Evolutionary conservation across 768 basidiomycete species (phyloP).

Genomic region (Symmetrospora coprosmae): DNA sequence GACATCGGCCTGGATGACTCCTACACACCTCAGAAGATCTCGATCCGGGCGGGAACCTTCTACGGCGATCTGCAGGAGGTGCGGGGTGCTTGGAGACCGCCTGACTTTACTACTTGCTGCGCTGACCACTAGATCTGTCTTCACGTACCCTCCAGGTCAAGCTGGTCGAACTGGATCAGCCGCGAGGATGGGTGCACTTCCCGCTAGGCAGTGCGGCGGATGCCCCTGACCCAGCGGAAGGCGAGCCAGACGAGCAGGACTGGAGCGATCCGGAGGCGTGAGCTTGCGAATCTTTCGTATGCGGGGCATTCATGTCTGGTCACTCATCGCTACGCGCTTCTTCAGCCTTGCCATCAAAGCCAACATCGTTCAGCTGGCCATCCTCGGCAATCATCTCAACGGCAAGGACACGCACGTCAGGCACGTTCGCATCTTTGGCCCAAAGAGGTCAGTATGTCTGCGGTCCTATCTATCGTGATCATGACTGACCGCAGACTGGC

Average conservation of each 20-base stretch:
- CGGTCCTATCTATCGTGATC: not conserved
- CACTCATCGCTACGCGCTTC: not conserved
- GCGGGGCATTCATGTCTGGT: not conserved
- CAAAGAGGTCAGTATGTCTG: conserved; percentile 51
- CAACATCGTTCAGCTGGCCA: conserved; percentile 76
- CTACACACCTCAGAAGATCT: conserved; percentile 83
- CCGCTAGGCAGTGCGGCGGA: conserved; percentile 65
- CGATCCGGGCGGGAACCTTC: conserved; percentile 81
- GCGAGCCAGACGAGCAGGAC: conserved; percentile 49
- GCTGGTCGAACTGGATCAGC: conserved; percentile 67
- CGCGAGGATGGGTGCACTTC: conserved; percentile 85
- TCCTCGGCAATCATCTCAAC: conserved; percentile 89
- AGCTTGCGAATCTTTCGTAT: not conserved
- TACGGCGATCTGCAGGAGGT: conserved; percentile 85
- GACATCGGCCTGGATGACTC: conserved; percentile 79
- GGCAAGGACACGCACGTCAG: conserved; percentile 98
- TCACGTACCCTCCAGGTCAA: conserved; percentile 33
- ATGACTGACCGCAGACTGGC: conserved; percentile 5
- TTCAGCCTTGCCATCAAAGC: conserved; percentile 14
- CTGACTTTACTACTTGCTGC: not conserved
- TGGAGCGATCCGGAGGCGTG: conserved; percentile 20
- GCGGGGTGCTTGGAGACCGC: too few species aligned
- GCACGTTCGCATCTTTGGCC: conserved; percentile 73
- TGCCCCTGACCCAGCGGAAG: too few species aligned
- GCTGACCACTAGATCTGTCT: not conserved